Evolutionary conservation across 148 eudicot genomes (phyloP).

Genomic region (Mesembryanthemum crystallinum): DNA sequence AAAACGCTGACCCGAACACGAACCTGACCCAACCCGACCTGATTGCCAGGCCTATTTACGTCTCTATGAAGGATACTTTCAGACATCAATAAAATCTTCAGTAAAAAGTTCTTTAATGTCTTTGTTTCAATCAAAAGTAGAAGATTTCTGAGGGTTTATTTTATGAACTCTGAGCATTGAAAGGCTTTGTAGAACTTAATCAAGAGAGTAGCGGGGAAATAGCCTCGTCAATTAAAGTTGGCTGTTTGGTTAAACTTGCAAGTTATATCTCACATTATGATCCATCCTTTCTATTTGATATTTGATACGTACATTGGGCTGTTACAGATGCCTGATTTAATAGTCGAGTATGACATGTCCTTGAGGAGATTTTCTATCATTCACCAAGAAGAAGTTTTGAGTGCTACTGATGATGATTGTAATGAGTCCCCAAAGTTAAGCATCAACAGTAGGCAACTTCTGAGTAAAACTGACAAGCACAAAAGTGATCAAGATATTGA

Average conservation of each 20-base stretch:
- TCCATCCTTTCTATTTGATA: neutral
- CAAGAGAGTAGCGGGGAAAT: neutral
- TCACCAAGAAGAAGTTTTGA: conserved; percentile 77
- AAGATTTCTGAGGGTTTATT: neutral
- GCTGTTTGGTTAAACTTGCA: neutral
- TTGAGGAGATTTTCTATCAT: conserved; percentile 46
- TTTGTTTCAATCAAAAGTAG: too few species aligned
- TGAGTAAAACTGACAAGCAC: conserved; percentile 22
- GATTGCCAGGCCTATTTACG: too few species aligned
- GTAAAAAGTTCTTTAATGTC: too few species aligned
- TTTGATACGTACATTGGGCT: conserved; percentile 7
- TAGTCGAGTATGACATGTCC: conserved; percentile 82
- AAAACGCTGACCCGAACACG: too few species aligned
- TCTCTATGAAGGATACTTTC: neutral
- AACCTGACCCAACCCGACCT: too few species aligned
- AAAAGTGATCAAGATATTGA: conserved; percentile 22
- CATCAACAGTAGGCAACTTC: conserved; percentile 19
- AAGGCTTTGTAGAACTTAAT: neutral
- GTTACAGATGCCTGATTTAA: conserved; percentile 88
- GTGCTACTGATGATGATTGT: conserved; percentile 27
- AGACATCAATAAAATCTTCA: neutral
- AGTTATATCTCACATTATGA: neutral
- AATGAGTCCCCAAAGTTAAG: conserved; percentile 19
- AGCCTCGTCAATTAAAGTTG: neutral
- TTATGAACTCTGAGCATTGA: neutral